Base-by-base conservation (phyloP, 169 alveolate genomes). In the Cryptosporidium viatorum region DNA sequence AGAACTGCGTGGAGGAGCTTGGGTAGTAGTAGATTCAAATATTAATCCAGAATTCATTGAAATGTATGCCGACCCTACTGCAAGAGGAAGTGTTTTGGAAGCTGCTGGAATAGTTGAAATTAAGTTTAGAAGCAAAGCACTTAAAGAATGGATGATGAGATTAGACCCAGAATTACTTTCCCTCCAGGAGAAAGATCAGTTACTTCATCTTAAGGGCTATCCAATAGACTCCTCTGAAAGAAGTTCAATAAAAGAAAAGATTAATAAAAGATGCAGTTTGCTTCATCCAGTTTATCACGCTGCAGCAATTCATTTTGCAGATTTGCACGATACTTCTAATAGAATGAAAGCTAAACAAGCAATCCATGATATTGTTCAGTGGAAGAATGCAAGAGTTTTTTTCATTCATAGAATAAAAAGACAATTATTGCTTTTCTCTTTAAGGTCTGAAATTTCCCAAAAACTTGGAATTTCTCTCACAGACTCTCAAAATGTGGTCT, bases 321-420 rank as follows among this genome's bases (percentile, higher is more conserved):
- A 95, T 68, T 70, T 95, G 65, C 97, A 95, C 68, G 97, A 95
- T 70, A 92, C 94, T 10, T 93, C 96, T 1, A 91, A 86, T 65
- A 95, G 97, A 69, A 95, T 95, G 97, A 93, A 94, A 58, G 94
- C 96, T 18, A 91, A 94, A 69, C 95, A 95, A 4, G 97, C 93
- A 33, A 91, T 95, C 69, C 52, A 91, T 59, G 94, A 92, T 68
- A 87, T 93, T 58, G 91, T 95, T 52, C 91, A 86, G 41, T 95
- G 97, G 97, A 91, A 89, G 80, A 91, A 62, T 41, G 86, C 96
- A 10, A 92, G 97, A 29, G 86, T 89, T 65, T 92, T 93, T 50
- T 94, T 93, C 92, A 93, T 93, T 91, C 94, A 94, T 84, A 85
- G 95, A 41, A 70, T 93, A 18, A 70, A 91, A 37, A 69, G 96